phyloP scores from a whole-genome alignment of 345 rosid genomes.

The Citrus reticulata region DNA sequence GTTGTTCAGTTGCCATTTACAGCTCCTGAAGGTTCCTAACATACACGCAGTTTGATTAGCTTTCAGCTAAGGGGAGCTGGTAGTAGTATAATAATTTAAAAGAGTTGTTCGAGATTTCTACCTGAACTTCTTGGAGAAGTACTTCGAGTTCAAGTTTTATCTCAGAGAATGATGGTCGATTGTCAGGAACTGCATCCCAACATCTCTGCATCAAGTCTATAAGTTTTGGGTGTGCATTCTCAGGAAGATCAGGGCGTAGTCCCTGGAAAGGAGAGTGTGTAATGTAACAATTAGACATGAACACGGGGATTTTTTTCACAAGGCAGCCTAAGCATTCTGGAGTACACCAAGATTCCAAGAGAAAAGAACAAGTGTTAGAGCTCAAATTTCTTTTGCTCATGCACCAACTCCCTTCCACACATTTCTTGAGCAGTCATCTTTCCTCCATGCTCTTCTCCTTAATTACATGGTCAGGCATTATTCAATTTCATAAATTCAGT shows the following conservation, averaged over 20 bases:
- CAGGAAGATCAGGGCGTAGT: slow-evolving; percentile 60
- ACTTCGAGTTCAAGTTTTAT: slow-evolving; percentile 51
- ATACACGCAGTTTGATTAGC: slow-evolving; percentile 5
- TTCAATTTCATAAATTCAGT: neutral
- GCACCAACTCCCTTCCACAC: neutral
- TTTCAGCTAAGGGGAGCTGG: neutral
- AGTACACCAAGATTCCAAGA: neutral
- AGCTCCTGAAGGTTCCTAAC: slow-evolving; percentile 34
- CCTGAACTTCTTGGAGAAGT: slow-evolving; percentile 46
- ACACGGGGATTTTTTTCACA: neutral
- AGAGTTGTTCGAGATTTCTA: slow-evolving; percentile 5
- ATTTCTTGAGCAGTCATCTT: neutral
- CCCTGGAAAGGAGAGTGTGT: slow-evolving; percentile 39
- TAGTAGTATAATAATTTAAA: neutral
- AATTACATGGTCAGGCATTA: neutral
- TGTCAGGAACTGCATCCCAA: slow-evolving; percentile 54
- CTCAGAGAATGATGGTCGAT: slow-evolving; percentile 56
- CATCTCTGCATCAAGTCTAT: slow-evolving; percentile 62
- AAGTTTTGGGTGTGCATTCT: slow-evolving; percentile 47
- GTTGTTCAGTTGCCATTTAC: slow-evolving; percentile 29
- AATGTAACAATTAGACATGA: neutral
- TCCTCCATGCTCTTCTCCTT: neutral
- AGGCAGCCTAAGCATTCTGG: neutral
- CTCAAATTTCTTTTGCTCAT: neutral
- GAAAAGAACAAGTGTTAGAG: neutral